These are phyloP conservation scores for Conoideocrella luteorostrata DNA, from an alignment of 2,329 filamentous ascomycete genomes.

Conservation along the genomic window DNA sequence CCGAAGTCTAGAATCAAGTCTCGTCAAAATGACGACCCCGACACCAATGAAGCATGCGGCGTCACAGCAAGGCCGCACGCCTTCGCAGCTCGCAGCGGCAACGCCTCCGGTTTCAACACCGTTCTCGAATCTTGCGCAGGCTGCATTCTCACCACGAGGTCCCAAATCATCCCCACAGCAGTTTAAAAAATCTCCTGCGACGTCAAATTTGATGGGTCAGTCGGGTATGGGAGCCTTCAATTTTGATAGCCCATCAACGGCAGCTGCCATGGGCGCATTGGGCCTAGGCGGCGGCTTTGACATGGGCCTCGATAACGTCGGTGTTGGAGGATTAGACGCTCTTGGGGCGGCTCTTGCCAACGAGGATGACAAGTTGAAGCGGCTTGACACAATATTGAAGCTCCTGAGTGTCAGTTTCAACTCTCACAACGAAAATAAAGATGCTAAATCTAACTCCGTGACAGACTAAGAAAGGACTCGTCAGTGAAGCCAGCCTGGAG, in stretches of 20 bases:
- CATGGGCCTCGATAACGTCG: slow-evolving; percentile 45
- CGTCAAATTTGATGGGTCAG: slow-evolving; percentile 42
- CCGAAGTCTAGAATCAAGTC: no score
- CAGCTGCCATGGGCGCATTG: slow-evolving; percentile 53
- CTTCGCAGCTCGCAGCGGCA: slow-evolving; percentile 47
- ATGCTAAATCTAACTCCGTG: slow-evolving; percentile 2
- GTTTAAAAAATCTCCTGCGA: slow-evolving; percentile 57
- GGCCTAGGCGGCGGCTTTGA: slow-evolving; percentile 46
- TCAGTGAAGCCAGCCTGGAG: slow-evolving; percentile 71
- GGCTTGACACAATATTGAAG: slow-evolving; percentile 45
- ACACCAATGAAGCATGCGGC: slow-evolving; percentile 41
- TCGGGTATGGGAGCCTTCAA: slow-evolving; percentile 41
- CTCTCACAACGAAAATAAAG: neutral
- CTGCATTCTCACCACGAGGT: slow-evolving; percentile 54
- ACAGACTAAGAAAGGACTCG: slow-evolving; percentile 49
- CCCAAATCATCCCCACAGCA: slow-evolving; percentile 57
- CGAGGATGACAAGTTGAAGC: slow-evolving; percentile 49
- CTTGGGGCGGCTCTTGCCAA: slow-evolving; percentile 32
- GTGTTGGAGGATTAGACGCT: slow-evolving; percentile 39
- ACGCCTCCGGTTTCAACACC: slow-evolving; percentile 63
- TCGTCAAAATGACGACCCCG: slow-evolving; percentile 40
- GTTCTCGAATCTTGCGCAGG: slow-evolving; percentile 51
- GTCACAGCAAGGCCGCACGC: slow-evolving; percentile 37
- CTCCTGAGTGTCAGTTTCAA: slow-evolving; percentile 38
- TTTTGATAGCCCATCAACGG: slow-evolving; percentile 59